phyloP scores from a whole-genome alignment of 2,329 filamentous ascomycete species.

The Xylariales sp. region DNA sequence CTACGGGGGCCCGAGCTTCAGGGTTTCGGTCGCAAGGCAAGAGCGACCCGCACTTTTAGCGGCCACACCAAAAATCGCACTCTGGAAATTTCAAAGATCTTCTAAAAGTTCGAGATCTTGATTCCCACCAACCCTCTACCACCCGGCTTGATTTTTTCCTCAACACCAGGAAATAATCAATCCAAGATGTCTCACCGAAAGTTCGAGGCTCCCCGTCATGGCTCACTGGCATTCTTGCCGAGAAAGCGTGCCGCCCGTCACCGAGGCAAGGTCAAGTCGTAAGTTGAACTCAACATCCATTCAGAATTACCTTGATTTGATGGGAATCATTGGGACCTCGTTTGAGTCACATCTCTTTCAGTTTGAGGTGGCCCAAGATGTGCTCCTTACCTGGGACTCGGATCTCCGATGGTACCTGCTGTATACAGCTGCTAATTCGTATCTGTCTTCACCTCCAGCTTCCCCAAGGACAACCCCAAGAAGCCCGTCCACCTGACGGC shows the following conservation, averaged over 20 bases:
- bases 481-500: conserved; percentile 99
- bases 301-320: too few relatives aligned
- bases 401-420: too few relatives aligned
- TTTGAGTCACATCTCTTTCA: too few relatives aligned
- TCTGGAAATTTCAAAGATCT: conserved; percentile 7
- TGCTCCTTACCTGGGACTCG: too few relatives aligned
- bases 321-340: too few relatives aligned
- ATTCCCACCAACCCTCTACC: conserved; percentile 23
- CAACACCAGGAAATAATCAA: conserved; percentile 28
- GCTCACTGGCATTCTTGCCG: conserved; percentile 82
- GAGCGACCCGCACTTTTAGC: conserved; percentile 5
- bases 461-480: conserved; percentile 99
- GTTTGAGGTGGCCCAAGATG: too few relatives aligned
- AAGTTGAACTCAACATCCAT: conserved; percentile 48
- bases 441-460: too few relatives aligned
- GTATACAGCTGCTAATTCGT: too few relatives aligned
- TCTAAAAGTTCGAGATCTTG: neutral
- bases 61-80: conserved; percentile 8
- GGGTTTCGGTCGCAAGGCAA: too few relatives aligned
- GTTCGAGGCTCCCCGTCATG: conserved; percentile 87
- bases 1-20: too few relatives aligned
- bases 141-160: conserved; percentile 25
- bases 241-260: conserved; percentile 92
- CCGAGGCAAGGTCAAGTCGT: conserved; percentile 98
- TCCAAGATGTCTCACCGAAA: conserved; percentile 48